A percentile compares a stretch with the other conserved stretches of the same genome.
phyloP scores from a whole-genome alignment of 371 early-diverging fungal species.

The Mortierella sp. region DNA sequence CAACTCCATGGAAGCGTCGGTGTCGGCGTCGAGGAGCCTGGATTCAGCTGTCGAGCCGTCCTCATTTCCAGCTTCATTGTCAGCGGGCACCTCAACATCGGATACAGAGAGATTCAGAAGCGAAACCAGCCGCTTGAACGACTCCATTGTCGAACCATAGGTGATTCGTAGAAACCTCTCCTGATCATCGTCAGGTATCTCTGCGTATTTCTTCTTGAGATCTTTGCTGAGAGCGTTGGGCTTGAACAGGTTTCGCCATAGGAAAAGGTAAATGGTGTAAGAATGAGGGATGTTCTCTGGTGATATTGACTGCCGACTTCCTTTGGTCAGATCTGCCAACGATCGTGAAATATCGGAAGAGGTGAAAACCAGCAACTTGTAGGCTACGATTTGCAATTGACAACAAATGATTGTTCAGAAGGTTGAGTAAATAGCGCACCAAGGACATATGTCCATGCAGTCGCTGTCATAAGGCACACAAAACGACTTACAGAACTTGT shows the following conservation, averaged over 20 bases:
- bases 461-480: not conserved
- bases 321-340: not conserved
- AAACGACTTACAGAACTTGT: constrained; percentile 63
- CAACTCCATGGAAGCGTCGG: constrained; percentile 11
- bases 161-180: constrained; percentile 27
- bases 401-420: not conserved
- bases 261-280: constrained; percentile 39
- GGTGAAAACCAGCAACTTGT: constrained; percentile 71
- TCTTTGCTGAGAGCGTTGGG: constrained; percentile 37
- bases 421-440: not conserved
- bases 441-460: too few relatives aligned
- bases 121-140: constrained; percentile 40
- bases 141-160: constrained; percentile 49
- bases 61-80: constrained; percentile 5
- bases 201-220: constrained; percentile 17
- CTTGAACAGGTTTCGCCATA: constrained; percentile 52
- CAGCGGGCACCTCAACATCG: constrained; percentile 27
- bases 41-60: not conserved
- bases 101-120: constrained; percentile 51
- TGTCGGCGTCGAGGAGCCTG: constrained; percentile 12
- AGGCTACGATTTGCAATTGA: constrained; percentile 59
- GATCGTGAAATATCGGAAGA: constrained; percentile 59
- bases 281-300: constrained; percentile 36
- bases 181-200: constrained; percentile 21
- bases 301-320: not conserved